Evolutionary conservation across 805 yeast species (phyloP).

Genomic region (Hagleromyces aurorensis): DNA sequence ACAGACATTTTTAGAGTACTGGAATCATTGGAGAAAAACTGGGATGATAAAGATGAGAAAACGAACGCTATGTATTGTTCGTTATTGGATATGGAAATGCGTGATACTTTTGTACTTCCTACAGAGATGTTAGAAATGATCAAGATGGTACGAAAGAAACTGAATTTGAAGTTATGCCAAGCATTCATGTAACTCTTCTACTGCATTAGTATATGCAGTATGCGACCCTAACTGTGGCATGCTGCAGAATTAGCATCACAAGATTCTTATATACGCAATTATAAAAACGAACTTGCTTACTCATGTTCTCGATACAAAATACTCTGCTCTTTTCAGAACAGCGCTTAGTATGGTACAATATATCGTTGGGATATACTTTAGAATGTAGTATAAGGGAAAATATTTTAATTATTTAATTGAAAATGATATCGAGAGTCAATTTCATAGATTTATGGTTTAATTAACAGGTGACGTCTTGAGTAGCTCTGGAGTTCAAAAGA

Average conservation of each 20-base stretch:
- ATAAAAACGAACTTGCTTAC: too few relatives aligned
- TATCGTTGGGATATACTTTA: too few relatives aligned
- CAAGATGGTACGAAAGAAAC: constrained; percentile 15
- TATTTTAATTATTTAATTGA: too few relatives aligned
- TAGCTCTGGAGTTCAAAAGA: constrained; percentile 95
- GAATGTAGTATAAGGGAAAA: too few relatives aligned
- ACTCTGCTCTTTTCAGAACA: too few relatives aligned
- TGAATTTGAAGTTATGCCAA: constrained; percentile 26
- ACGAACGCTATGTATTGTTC: constrained; percentile 13
- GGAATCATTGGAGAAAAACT: constrained; percentile 19
- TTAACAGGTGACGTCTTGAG: constrained; percentile 82
- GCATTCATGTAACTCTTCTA: constrained; percentile 26
- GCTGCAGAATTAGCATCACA: not conserved
- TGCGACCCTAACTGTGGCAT: constrained; percentile 1
- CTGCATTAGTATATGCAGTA: constrained; percentile 4
- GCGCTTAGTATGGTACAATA: too few relatives aligned
- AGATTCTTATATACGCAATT: not conserved
- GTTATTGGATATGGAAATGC: constrained; percentile 7
- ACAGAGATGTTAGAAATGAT: constrained; percentile 11
- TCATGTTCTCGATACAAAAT: too few relatives aligned
- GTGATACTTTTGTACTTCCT: constrained; percentile 11
- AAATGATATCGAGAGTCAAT: constrained; percentile 1
- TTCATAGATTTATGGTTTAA: constrained; percentile 1
- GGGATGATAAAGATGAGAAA: constrained; percentile 17
- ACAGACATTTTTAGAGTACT: constrained; percentile 16